Conservation (phyloP, 169 alveolate species). For the Cryptosporidium muris region DNA sequence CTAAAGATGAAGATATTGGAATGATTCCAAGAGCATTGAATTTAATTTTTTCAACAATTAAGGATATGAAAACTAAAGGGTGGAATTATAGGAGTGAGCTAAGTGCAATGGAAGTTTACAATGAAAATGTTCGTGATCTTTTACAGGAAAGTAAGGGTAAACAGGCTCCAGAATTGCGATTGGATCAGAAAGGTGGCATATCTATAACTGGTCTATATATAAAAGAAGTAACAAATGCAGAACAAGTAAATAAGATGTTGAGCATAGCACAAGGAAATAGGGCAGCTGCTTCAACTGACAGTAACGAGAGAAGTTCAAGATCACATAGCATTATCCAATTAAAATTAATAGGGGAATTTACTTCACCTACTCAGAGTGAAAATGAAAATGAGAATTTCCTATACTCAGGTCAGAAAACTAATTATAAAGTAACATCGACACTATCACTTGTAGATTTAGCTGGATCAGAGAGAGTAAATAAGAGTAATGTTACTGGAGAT, state of each 20-base stretch:
- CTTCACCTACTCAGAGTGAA: constrained; percentile 57
- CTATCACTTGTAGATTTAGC: constrained; percentile 89
- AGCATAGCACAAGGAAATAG: constrained; percentile 81
- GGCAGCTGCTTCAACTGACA: constrained; percentile 81
- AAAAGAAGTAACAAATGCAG: constrained; percentile 72
- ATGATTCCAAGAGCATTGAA: constrained; percentile 85
- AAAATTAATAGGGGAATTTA: constrained; percentile 75
- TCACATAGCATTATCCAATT: constrained; percentile 86
- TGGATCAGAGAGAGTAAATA: constrained; percentile 87
- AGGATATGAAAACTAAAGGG: constrained; percentile 71
- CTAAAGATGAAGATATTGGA: constrained; percentile 78
- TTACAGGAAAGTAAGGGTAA: constrained; percentile 69
- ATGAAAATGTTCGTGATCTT: constrained; percentile 83
- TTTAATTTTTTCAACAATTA: constrained; percentile 75
- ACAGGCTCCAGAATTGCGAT: constrained; percentile 71
- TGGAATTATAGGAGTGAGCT: constrained; percentile 76
- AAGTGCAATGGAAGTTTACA: constrained; percentile 83
- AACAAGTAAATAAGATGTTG: constrained; percentile 78
- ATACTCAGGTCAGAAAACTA: neutral
- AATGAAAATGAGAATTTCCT: neutral
- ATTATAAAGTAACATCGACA: constrained; percentile 61
- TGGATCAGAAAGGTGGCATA: constrained; percentile 70
- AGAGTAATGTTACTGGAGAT: constrained; percentile 87
- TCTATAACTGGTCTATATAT: constrained; percentile 72
- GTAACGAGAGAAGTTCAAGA: constrained; percentile 85